A percentile compares a stretch with the other conserved stretches of the same genome.
Evolutionary conservation across 2,329 filamentous ascomycete genomes (phyloP).

Genomic region (Alternaria postmessia): DNA sequence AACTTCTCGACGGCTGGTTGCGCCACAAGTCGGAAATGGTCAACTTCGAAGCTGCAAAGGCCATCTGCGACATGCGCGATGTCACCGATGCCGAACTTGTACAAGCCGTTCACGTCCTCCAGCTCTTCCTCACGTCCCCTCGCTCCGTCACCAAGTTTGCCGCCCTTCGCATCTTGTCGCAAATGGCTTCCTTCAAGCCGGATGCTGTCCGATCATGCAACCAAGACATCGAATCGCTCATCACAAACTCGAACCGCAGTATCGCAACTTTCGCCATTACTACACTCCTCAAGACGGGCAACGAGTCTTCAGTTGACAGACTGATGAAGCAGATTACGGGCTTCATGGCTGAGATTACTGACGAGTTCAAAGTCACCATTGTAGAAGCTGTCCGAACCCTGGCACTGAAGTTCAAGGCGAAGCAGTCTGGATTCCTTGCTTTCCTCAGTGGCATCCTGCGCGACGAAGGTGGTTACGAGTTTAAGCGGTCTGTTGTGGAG

Average conservation of each 20-base stretch:
- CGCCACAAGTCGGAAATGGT: conserved; percentile 93
- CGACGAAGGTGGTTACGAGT: conserved; percentile 97
- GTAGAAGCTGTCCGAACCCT: conserved; percentile 97
- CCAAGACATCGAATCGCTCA: conserved; percentile 94
- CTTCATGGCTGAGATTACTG: conserved; percentile 99
- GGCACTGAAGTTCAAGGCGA: conserved; percentile 96
- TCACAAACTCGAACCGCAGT: conserved; percentile 95
- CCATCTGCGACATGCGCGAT: conserved; percentile 93
- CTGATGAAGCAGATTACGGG: conserved; percentile 98
- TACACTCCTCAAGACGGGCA: conserved; percentile 96
- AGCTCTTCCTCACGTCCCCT: conserved; percentile 95
- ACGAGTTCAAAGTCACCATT: conserved; percentile 99
- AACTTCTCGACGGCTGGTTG: conserved; percentile 93
- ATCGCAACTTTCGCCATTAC: conserved; percentile 99
- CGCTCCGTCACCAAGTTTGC: conserved; percentile 97
- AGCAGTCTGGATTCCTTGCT: conserved; percentile 96
- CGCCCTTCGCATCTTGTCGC: conserved; percentile 93
- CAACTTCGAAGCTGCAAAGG: conserved; percentile 98
- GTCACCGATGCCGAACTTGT: conserved; percentile 90
- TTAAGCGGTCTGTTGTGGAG: conserved; percentile 96
- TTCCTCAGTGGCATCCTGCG: conserved; percentile 97
- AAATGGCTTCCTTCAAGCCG: conserved; percentile 96
- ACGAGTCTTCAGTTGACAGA: conserved; percentile 94
- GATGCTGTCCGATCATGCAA: conserved; percentile 92
- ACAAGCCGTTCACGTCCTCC: conserved; percentile 92